Evolutionary conservation across 2,329 filamentous ascomycete genomes (phyloP), one percentile per base, ranked within the genome.

Genomic region (Pseudocercospora musae): DNA sequence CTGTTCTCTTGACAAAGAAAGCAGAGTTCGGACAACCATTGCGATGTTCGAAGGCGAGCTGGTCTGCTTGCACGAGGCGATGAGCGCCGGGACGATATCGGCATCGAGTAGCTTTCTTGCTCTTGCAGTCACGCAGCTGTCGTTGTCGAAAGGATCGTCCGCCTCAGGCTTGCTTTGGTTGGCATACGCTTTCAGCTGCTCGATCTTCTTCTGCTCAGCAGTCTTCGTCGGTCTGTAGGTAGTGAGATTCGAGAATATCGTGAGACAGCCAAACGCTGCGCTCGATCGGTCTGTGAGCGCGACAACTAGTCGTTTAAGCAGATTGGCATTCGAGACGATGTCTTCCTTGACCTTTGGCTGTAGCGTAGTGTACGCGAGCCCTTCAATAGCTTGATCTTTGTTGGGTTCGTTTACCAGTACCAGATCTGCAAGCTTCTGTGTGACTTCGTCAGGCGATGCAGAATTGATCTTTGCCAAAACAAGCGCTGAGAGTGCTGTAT

Each of bases 141-240:
- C 88, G 64, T 92, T 86, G 61, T 95, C 88, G 0, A 96, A 80
- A 7, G 86, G 85, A 72, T 93, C 86, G 0, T 84, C 80, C 2
- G 82, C 79, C 0, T 81, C 74, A 1, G 79, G 76, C 71, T 91
- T 92, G 4, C 88, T 87, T 0, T 92, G 90, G 73, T 96, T 91
- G 13, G 95, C 95, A 71, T 98, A 99, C 1, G 92, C 91, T 79
- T 96, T 97, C 49, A 99, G 84, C 74, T 99, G 91, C 5, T 85
- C 85, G 79, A 99, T 91, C 72, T 91, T 92, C 79, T 94, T 95
- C 71, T 97, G 89, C 76, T 99, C 95, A 66, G 97, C 94, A 0
- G 91, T 89, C 44, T 93, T 81, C 7, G 81, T 81, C 6, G 92
- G 92, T 44, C 86, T 84, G 74, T 96, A 98, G 29, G 85, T 83